Evolutionary conservation across 495 filamentous ascomycete species (phyloP).

Genomic region (Aspergillus steynii): DNA sequence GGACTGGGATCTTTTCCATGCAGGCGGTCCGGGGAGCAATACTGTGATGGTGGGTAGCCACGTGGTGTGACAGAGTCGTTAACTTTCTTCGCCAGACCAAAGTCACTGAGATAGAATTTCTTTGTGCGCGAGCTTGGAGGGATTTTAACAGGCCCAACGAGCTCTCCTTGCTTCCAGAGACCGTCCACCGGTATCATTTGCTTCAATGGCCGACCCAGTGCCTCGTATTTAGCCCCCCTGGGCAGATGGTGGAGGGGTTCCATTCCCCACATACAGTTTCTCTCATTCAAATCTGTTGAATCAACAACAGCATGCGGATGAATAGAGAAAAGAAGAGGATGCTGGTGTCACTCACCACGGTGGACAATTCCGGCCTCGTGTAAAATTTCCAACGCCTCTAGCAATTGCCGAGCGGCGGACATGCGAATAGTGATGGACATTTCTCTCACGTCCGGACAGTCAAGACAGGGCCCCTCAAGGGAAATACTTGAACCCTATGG

Average conservation of each 20-base stretch:
- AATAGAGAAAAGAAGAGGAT: background rate
- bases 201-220: constrained; percentile 27
- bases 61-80: constrained; percentile 14
- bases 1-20: constrained; percentile 27
- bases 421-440: constrained; percentile 26
- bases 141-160: constrained; percentile 18
- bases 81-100: constrained; percentile 47
- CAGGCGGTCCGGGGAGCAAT: constrained; percentile 32
- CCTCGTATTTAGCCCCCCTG: constrained; percentile 26
- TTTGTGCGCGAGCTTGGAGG: constrained; percentile 28
- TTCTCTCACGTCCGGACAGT: constrained; percentile 10
- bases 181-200: constrained; percentile 15
- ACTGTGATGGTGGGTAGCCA: constrained; percentile 19
- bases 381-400: constrained; percentile 28
- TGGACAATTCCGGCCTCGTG: constrained; percentile 30
- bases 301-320: constrained; percentile 9
- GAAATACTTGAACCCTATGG: constrained; percentile 31
- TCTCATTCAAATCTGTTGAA: constrained; percentile 22
- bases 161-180: constrained; percentile 22
- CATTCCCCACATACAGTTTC: constrained; percentile 28
- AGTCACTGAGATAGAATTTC: constrained; percentile 54
- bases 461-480: constrained; percentile 29
- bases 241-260: constrained; percentile 18
- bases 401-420: constrained; percentile 32
- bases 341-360: constrained; percentile 21